Percentiles rank a stretch among this genome's conserved stretches.
Conservation (phyloP, 225 moss, liverwort and hornwort genomes). For the Asterella californica region DNA sequence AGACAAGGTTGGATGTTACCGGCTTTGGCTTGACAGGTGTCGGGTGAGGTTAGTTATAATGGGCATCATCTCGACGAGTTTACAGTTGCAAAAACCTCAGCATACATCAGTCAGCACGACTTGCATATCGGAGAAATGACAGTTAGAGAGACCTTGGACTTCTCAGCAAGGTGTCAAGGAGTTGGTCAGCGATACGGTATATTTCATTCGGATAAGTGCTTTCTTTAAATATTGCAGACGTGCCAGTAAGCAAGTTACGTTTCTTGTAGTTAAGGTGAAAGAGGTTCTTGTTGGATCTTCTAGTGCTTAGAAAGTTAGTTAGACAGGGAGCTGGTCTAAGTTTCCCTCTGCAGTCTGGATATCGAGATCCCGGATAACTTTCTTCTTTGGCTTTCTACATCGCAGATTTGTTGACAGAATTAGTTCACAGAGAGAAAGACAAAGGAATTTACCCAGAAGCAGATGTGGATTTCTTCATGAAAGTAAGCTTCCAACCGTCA, state of each 20-base stretch:
- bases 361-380: not conserved
- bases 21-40: not conserved
- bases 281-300: not conserved
- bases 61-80: constrained; percentile 30
- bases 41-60: constrained; percentile 30
- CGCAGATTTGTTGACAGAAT: constrained; percentile 55
- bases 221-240: too few relatives aligned
- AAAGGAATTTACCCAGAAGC: constrained; percentile 75
- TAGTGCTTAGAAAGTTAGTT: not conserved
- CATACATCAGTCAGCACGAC: constrained; percentile 38
- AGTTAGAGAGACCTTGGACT: constrained; percentile 37
- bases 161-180: constrained; percentile 32
- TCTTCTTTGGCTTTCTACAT: not conserved
- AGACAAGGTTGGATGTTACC: not conserved
- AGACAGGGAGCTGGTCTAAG: not conserved
- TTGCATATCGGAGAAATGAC: constrained; percentile 38
- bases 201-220: not conserved
- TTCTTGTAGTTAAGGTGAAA: not conserved
- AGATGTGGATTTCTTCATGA: constrained; percentile 77
- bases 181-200: constrained; percentile 27
- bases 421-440: constrained; percentile 67
- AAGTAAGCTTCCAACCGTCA: constrained; percentile 16
- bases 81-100: constrained; percentile 24
- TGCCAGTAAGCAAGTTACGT: not conserved
- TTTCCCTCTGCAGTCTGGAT: not conserved